A percentile compares a stretch with the other conserved stretches of the same genome.
These are phyloP conservation scores for Iberis amara DNA, from an alignment of 441 rosid genomes.

Conservation along the genomic window DNA sequence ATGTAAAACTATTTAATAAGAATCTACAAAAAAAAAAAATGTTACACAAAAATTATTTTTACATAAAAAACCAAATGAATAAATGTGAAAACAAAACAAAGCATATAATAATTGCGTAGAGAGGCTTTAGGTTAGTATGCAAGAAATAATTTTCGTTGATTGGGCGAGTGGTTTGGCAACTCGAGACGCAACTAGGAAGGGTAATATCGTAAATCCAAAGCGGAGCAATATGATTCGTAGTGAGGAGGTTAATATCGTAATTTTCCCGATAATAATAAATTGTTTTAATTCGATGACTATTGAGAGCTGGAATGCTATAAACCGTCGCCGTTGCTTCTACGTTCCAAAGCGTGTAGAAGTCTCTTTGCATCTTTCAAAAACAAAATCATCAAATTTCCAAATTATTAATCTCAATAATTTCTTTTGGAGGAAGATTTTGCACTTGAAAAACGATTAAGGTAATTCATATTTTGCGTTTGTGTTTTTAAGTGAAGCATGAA, in stretches of 20 bases:
- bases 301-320: slow-evolving; percentile 22
- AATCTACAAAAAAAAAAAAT: too few relatives aligned
- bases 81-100: background rate
- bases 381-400: too few relatives aligned
- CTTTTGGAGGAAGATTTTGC: background rate
- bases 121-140: slow-evolving; percentile 11
- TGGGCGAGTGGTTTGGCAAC: slow-evolving; percentile 12
- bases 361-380: slow-evolving; percentile 16
- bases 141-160: slow-evolving; percentile 3
- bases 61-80: too few relatives aligned
- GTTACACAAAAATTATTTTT: too few relatives aligned
- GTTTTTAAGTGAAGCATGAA: background rate
- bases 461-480: too few relatives aligned
- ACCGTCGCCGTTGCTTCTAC: slow-evolving; percentile 30
- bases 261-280: slow-evolving; percentile 1
- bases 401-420: background rate
- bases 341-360: slow-evolving; percentile 17
- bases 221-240: background rate
- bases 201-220: background rate
- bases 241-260: slow-evolving; percentile 20
- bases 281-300: background rate
- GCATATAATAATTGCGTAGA: background rate
- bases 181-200: slow-evolving; percentile 26
- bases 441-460: background rate
- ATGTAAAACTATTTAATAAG: too few relatives aligned